Evolutionary conservation across 164 flowering plant species (phyloP).

Genomic region (Dillenia turbinata): DNA sequence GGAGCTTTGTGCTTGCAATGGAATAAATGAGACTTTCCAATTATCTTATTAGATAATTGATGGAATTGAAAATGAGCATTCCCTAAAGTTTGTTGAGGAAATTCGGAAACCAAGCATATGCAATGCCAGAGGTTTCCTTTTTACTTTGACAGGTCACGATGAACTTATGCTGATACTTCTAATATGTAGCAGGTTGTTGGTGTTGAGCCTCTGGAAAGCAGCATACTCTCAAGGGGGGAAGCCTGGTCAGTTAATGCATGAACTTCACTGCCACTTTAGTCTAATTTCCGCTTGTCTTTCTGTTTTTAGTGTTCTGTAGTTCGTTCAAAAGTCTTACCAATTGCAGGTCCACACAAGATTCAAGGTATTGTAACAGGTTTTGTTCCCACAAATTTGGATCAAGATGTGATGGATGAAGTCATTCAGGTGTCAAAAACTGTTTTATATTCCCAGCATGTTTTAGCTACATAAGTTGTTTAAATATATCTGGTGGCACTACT

Average conservation of each 20-base stretch:
- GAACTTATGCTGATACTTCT: not conserved
- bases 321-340: constrained; percentile 1
- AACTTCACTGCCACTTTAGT: not conserved
- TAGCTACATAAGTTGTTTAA: too few species aligned
- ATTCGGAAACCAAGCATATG: not conserved
- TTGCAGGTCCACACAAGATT: constrained; percentile 95
- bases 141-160: not conserved
- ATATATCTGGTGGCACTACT: too few species aligned
- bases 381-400: constrained; percentile 78
- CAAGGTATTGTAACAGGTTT: constrained; percentile 99
- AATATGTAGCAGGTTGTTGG: constrained; percentile 67
- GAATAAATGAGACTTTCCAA: not conserved
- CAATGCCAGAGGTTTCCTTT: not conserved
- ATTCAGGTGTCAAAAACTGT: constrained; percentile 50
- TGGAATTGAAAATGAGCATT: not conserved
- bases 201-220: constrained; percentile 91
- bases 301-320: too few species aligned
- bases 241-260: constrained; percentile 54
- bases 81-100: not conserved
- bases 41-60: not conserved
- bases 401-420: constrained; percentile 74
- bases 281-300: not conserved
- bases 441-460: not conserved
- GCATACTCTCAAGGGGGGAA: constrained; percentile 89
- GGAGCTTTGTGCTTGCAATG: not conserved